These are phyloP conservation scores for Mucuna pruriens DNA, from an alignment of 306 rosid species.

Conservation along the genomic window DNA sequence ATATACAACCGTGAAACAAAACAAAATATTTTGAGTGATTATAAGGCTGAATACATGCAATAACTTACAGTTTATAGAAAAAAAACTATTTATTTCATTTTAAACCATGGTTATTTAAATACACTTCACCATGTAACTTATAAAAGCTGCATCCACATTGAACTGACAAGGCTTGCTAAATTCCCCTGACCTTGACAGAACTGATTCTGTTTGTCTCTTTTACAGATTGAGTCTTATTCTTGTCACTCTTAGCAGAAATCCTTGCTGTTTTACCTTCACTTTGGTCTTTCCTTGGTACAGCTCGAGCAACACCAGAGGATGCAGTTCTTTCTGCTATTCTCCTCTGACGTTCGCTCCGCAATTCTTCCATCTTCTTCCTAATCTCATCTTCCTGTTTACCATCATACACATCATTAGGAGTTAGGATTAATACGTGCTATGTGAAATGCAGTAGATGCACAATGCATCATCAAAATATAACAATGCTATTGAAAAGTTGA, in stretches of 20 bases:
- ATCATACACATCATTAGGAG: slow-evolving; percentile 14
- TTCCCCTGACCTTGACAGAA: slow-evolving; percentile 51
- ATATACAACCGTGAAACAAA: slow-evolving; percentile 36
- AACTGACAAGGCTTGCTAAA: slow-evolving; percentile 39
- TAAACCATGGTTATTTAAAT: slow-evolving; percentile 31
- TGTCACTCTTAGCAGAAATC: slow-evolving; percentile 49
- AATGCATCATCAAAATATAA: slow-evolving; percentile 20
- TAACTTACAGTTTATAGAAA: slow-evolving; percentile 24
- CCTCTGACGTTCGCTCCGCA: slow-evolving; percentile 55
- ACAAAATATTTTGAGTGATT: slow-evolving; percentile 18
- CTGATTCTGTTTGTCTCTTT: slow-evolving; percentile 46
- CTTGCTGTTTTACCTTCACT: slow-evolving; percentile 43
- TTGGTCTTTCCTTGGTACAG: slow-evolving; percentile 43
- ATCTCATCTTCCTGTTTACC: slow-evolving; percentile 67
- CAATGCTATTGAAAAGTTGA: slow-evolving; percentile 6
- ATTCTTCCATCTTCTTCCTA: slow-evolving; percentile 64
- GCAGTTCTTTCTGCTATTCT: slow-evolving; percentile 76
- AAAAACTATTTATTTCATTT: slow-evolving; percentile 32
- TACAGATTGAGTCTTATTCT: slow-evolving; percentile 45
- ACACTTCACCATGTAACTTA: slow-evolving; percentile 32
- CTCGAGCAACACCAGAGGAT: slow-evolving; percentile 44
- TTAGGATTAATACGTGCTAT: slow-evolving; percentile 4
- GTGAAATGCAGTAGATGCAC: neutral
- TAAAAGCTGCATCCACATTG: slow-evolving; percentile 31
- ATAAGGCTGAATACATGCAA: slow-evolving; percentile 22